Evolutionary conservation across 345 rosid genomes (phyloP).

Genomic region (Lepidium didymum): DNA sequence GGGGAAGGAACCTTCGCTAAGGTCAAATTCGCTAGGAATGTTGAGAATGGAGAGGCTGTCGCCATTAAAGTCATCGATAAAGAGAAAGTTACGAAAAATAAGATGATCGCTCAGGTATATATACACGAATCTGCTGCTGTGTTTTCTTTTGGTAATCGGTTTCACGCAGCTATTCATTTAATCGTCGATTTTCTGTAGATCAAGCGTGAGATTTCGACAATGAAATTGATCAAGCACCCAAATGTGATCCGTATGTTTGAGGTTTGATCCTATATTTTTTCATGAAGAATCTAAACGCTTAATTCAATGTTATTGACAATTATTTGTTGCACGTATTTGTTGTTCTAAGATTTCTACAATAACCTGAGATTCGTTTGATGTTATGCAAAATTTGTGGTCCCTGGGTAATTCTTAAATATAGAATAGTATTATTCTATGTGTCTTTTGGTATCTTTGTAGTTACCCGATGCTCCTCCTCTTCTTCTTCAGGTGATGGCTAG

Average conservation of each 20-base stretch:
- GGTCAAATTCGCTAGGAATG: slow-evolving; percentile 86
- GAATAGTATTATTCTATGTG: neutral
- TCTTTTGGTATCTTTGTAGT: slow-evolving; percentile 4
- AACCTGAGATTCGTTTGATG: neutral
- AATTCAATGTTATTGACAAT: neutral
- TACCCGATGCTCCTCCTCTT: slow-evolving; percentile 14
- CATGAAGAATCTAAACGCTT: neutral
- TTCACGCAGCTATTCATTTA: neutral
- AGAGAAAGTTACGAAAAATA: slow-evolving; percentile 79
- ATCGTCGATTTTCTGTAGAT: slow-evolving; percentile 37
- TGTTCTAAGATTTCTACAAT: neutral
- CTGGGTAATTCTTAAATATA: neutral
- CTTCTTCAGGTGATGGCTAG: slow-evolving; percentile 92
- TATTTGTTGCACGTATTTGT: neutral
- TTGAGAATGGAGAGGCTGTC: slow-evolving; percentile 63
- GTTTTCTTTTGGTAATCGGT: neutral
- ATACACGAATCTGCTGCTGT: neutral
- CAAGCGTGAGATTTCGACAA: slow-evolving; percentile 89
- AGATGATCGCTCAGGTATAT: slow-evolving; percentile 88
- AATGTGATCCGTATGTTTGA: slow-evolving; percentile 94
- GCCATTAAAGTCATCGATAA: slow-evolving; percentile 94
- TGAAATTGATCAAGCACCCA: slow-evolving; percentile 90
- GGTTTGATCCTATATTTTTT: slow-evolving; percentile 39
- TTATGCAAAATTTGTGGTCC: slow-evolving; percentile 11
- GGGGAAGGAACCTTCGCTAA: slow-evolving; percentile 98